Evolutionary conservation across 2,329 filamentous ascomycete species (phyloP), one percentile per base, ranked within the genome.

Genomic region (Aspergillus sp.): DNA sequence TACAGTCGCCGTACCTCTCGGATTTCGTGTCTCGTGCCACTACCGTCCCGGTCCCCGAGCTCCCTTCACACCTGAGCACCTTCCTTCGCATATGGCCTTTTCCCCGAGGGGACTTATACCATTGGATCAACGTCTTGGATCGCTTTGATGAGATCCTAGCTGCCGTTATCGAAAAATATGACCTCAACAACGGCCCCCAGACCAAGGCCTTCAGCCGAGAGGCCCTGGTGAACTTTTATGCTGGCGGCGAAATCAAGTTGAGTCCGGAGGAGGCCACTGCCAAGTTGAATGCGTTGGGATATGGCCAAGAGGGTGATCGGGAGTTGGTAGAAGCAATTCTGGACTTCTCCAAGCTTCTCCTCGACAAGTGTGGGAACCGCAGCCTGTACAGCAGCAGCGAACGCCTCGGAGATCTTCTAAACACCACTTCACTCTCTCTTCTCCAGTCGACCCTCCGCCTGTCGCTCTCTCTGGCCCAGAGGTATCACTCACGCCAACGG

Each of bases 41-140:
- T 59, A 67, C 58, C 49, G 54, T 69, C 52, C 83, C 91, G 45
- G 77, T 97, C 64, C 86, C 88, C 64, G 83, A 89, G 69, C 81
- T 99, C 60, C 89, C 91, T 61, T 77, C 83, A 63, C 84, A 88
- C 61, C 87, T 99, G 59, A 80, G 81, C 63, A 83, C 82, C 51
- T 97, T 97, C 69, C 91, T 93, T 53, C 86, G 87, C 59, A 81
- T 87, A 81, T 99, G 94, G 94, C 91, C 92, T 2, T 96, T 97
- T 67, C 93, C 93, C 36, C 85, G 93, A 70, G 95, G 94, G 55
- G 94, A 99, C 71, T 79, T 97, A 25, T 97, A 97, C 70, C 93
- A 99, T 78, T 99, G 95, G 95, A 97, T 99, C 61, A 87, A 89
- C 23, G 82, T 96, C 20, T 77, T 99, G 55, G 96, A 99, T 72